Percentiles rank a stretch among this genome's conserved stretches.
These are phyloP conservation scores for Giardia muris DNA, from an alignment of 208 protist species.

Conservation along the genomic window DNA sequence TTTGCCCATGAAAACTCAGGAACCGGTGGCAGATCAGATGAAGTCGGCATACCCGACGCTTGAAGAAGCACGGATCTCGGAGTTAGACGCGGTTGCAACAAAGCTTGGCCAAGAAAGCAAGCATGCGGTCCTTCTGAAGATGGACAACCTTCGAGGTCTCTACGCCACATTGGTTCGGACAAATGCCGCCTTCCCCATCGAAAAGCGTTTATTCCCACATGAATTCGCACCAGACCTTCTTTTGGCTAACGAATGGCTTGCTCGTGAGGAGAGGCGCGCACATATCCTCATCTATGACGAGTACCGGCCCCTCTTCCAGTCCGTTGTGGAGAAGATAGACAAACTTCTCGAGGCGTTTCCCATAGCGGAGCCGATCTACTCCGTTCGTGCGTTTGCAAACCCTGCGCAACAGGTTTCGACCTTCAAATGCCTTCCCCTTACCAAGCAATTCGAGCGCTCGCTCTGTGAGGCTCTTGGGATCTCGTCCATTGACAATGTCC, in stretches of 20 bases:
- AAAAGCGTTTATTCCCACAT: not conserved
- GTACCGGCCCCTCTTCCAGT: not conserved
- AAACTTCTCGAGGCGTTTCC: not conserved
- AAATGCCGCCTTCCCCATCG: not conserved
- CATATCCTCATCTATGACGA: slow-evolving; percentile 4
- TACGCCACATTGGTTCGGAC: not conserved
- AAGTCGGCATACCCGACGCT: not conserved
- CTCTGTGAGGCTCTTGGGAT: slow-evolving; percentile 14
- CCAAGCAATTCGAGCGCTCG: not conserved
- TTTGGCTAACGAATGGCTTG: not conserved
- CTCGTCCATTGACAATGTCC: not conserved
- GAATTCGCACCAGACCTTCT: slow-evolving; percentile 10
- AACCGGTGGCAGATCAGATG: not conserved
- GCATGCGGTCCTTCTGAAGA: not conserved
- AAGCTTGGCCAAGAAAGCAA: not conserved
- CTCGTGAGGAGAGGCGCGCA: not conserved
- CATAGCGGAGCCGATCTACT: not conserved
- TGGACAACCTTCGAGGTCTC: not conserved
- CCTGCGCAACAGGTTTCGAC: not conserved
- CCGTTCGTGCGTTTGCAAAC: not conserved
- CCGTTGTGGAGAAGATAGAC: not conserved
- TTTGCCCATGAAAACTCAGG: not conserved
- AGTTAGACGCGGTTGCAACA: not conserved
- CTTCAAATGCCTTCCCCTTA: not conserved
- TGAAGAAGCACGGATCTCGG: not conserved